Percentiles rank a stretch among this genome's conserved stretches.
These are phyloP conservation scores for Macrolepiota albuminosa DNA, from an alignment of 768 basidiomycete genomes.

Conservation along the genomic window DNA sequence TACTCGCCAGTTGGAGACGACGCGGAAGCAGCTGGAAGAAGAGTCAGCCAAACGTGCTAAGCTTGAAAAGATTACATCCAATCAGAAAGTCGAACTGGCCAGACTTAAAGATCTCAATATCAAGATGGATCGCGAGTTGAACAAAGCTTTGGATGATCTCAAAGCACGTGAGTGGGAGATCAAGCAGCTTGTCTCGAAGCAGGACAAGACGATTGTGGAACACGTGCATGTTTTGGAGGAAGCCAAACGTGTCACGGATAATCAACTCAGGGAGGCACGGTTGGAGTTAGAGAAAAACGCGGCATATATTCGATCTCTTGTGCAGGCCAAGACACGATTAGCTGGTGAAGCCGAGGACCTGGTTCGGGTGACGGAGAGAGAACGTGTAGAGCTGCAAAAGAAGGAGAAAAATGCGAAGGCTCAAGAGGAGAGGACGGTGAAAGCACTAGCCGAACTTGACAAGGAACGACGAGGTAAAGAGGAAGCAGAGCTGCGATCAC, in stretches of 20 bases:
- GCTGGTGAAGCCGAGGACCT: slow-evolving; percentile 82
- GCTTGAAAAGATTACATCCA: slow-evolving; percentile 60
- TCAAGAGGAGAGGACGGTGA: slow-evolving; percentile 57
- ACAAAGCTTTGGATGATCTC: slow-evolving; percentile 75
- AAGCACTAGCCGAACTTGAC: slow-evolving; percentile 56
- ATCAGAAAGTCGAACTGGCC: slow-evolving; percentile 65
- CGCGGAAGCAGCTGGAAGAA: slow-evolving; percentile 66
- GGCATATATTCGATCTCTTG: slow-evolving; percentile 78
- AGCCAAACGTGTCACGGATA: slow-evolving; percentile 91
- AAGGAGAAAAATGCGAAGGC: slow-evolving; percentile 64
- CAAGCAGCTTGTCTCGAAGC: slow-evolving; percentile 77
- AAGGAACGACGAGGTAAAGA: slow-evolving; percentile 65
- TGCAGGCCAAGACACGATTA: slow-evolving; percentile 72
- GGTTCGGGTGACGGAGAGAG: slow-evolving; percentile 65
- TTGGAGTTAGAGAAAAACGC: slow-evolving; percentile 70
- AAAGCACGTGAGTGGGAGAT: slow-evolving; percentile 83
- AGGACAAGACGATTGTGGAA: slow-evolving; percentile 98
- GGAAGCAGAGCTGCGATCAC: slow-evolving; percentile 56
- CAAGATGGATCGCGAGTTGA: slow-evolving; percentile 76
- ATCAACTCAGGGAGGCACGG: slow-evolving; percentile 80
- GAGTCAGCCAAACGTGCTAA: slow-evolving; percentile 72
- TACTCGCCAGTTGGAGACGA: slow-evolving; percentile 65
- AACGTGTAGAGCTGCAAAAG: slow-evolving; percentile 56
- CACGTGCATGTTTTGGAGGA: slow-evolving; percentile 96
- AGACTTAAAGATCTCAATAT: slow-evolving; percentile 63